Base-by-base conservation (phyloP, 306 rosid genomes). In the Gillenia trifoliata region DNA sequence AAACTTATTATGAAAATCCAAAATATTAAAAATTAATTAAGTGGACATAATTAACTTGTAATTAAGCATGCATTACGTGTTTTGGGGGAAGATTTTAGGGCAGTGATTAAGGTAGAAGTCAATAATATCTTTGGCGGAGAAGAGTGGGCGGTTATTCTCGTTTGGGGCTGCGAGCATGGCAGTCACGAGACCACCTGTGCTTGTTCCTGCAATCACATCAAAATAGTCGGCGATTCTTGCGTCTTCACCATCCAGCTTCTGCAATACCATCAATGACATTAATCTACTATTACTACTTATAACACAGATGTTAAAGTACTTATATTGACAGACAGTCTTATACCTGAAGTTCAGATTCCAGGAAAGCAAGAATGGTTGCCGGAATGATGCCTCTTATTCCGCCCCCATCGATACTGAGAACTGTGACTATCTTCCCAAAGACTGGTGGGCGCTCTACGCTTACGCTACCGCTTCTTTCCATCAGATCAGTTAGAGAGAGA, bases 331-430 rank as follows among this genome's bases (percentile, higher is more conserved):
- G 49, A 43, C 1, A 55, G 28, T 0, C 0, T 54, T 8, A 20
- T 25, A 80, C 89, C 93, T 88, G 92, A 50, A 91, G 97, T 45
- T 91, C 72, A 0, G 85, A 72, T 81, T 91, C 89, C 16, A 91
- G 83, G 59, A 82, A 89, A 33, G 60, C 73, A 55, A 91, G 88
- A 15, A 89, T 81, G 6, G 88, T 74, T 15, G 89, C 90, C 0
- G 94, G 89, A 45, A 91, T 87, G 36, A 89, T 79, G 15, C 91
- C 95, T 66, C 95, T 81, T 6, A 91, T 78, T 11, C 97, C 97
- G 23, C 92, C 95, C 2, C 95, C 97, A 30, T 91, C 97, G 16
- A 91, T 89, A 82, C 90, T 89, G 40, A 91, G 87, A 72, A 91
- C 62, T 9, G 92, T 89, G 36, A 91, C 76, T 2, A 80, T 75